Evolutionary conservation across 1,284 basidiomycete genomes (phyloP).

Genomic region (Exobasidium rhododendri): DNA sequence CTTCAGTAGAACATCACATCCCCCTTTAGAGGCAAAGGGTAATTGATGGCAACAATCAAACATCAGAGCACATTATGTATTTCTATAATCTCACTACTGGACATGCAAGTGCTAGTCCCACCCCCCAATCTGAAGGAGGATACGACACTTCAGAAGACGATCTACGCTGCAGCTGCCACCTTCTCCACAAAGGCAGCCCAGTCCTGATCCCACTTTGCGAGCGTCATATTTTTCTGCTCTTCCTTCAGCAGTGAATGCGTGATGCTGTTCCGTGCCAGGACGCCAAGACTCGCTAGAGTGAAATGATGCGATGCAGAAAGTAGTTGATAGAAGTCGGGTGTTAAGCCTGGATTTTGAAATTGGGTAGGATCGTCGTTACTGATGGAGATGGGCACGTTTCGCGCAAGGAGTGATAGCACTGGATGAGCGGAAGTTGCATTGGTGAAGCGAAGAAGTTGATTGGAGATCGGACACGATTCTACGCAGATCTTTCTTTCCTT

Average conservation of each 20-base stretch:
- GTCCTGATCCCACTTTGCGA: conserved; percentile 27
- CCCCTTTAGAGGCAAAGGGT: no score
- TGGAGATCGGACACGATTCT: conserved; percentile 60
- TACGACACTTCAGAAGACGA: no score
- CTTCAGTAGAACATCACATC: no score
- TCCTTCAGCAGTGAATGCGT: conserved; percentile 23
- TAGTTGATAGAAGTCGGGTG: conserved; percentile 40
- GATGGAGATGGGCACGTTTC: conserved; percentile 68
- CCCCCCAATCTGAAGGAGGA: no score
- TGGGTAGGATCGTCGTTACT: conserved; percentile 71
- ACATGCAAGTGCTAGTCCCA: no score
- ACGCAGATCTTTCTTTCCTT: conserved; percentile 64
- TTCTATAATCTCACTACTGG: no score
- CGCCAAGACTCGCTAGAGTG: conserved; percentile 23
- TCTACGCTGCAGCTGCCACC: no score
- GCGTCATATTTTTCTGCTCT: conserved; percentile 16
- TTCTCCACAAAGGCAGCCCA: conserved; percentile 25
- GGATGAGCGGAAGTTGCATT: conserved; percentile 26
- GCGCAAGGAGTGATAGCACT: conserved; percentile 62
- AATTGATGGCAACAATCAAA: no score
- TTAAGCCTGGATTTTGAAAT: conserved; percentile 70
- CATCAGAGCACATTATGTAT: no score
- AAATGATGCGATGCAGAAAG: conserved; percentile 21
- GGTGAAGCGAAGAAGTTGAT: conserved; percentile 36
- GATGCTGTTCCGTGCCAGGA: conserved; percentile 27